A percentile compares a stretch with the other conserved stretches of the same genome.
Evolutionary conservation across 2,329 filamentous ascomycete genomes (phyloP).

Genomic region (Monilinia aucupariae): DNA sequence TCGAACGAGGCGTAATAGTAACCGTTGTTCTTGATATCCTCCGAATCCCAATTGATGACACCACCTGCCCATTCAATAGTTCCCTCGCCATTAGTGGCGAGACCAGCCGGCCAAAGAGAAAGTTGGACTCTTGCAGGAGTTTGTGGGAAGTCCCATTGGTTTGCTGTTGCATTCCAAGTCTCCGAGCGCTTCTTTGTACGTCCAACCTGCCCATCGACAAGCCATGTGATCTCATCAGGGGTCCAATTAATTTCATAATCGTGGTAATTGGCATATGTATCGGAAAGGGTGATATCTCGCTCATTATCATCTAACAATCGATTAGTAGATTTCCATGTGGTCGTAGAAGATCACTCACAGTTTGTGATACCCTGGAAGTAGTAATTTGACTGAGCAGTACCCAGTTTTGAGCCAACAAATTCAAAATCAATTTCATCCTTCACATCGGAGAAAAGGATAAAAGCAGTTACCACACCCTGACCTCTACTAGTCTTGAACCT

Average conservation of each 20-base stretch:
- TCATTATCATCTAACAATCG: constrained; percentile 62
- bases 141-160: constrained; percentile 84
- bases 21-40: constrained; percentile 73
- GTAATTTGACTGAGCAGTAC: constrained; percentile 84
- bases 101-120: constrained; percentile 92
- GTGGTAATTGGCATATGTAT: constrained; percentile 76
- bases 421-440: constrained; percentile 99
- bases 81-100: constrained; percentile 69
- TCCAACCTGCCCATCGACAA: constrained; percentile 71
- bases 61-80: constrained; percentile 92
- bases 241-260: constrained; percentile 93
- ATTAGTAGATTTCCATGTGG: constrained; percentile 25
- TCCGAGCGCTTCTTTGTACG: constrained; percentile 69
- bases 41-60: constrained; percentile 76
- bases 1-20: constrained; percentile 84
- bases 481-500: constrained; percentile 80
- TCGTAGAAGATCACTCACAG: constrained; percentile 53
- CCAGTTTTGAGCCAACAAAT: constrained; percentile 76
- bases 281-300: constrained; percentile 59
- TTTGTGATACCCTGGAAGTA: constrained; percentile 92
- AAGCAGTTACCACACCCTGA: constrained; percentile 88
- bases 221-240: constrained; percentile 80
- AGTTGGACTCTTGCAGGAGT: constrained; percentile 86
- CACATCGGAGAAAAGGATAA: constrained; percentile 90
- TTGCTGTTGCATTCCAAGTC: constrained; percentile 79